phyloP scores from a whole-genome alignment of 352 stramenopile species.

The Phytophthora vignae region DNA sequence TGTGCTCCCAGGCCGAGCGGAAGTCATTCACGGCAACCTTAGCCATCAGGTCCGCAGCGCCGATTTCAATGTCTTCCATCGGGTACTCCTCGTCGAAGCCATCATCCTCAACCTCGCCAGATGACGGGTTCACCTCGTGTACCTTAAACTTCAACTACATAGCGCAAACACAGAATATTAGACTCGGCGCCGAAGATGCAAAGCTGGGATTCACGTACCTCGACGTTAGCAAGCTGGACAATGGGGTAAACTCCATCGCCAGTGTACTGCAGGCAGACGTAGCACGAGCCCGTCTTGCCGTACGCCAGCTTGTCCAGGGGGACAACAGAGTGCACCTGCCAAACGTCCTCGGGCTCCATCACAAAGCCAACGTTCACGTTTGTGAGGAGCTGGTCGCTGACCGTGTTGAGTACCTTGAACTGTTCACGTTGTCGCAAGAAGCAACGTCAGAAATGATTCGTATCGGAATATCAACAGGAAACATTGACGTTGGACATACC shows the following conservation, averaged over 20 bases:
- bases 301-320: constrained; percentile 91
- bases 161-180: constrained; percentile 19
- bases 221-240: constrained; percentile 92
- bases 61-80: constrained; percentile 97
- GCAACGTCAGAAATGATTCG: background rate
- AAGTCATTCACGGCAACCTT: constrained; percentile 98
- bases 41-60: constrained; percentile 97
- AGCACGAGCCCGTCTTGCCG: constrained; percentile 94
- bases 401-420: constrained; percentile 99
- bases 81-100: constrained; percentile 99
- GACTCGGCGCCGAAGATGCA: constrained; percentile 6
- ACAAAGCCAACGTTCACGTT: constrained; percentile 95
- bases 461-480: background rate
- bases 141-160: constrained; percentile 94
- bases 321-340: constrained; percentile 92
- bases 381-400: constrained; percentile 97
- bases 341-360: constrained; percentile 92
- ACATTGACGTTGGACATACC: constrained; percentile 33
- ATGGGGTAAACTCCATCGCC: constrained; percentile 78
- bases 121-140: constrained; percentile 95
- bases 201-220: constrained; percentile 55
- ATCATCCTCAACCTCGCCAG: constrained; percentile 89
- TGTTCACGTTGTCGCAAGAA: constrained; percentile 57
- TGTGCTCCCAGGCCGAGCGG: constrained; percentile 95
- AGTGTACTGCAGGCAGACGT: constrained; percentile 93